Evolutionary conservation across 2,329 filamentous ascomycete genomes (phyloP), one percentile per base, ranked within the genome.

Genomic region (Polychaeton citri): DNA sequence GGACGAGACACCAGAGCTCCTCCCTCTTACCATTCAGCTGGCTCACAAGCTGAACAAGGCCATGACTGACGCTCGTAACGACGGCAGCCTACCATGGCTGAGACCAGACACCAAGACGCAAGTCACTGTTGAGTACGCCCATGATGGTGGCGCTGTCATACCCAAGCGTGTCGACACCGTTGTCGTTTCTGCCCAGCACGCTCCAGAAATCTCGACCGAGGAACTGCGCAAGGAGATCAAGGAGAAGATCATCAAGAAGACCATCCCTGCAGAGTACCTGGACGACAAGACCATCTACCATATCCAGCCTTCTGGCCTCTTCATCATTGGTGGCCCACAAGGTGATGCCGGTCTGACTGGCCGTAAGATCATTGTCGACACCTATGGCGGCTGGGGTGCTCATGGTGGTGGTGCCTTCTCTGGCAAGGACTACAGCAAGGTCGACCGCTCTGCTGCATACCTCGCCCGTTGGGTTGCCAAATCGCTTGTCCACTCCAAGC

Each of bases 381-480:
- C 90, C 64, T 98, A 98, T 71, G 90, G 90, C 72, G 90, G 90
- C 58, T 96, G 90, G 90, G 90, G 90, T 71, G 90, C 90, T 54
- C 90, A 98, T 75, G 90, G 90, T 74, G 90, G 90, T 74, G 90
- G 90, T 81, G 90, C 90, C 65, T 98, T 98, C 82, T 96, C 90
- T 57, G 90, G 90, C 59, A 98, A 98, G 81, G 90, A 98, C 66
- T 98, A 95, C 79, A 95, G 86, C 76, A 98, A 98, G 78, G 90
- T 98, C 67, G 90, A 98, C 63, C 84, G 90, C 55, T 96, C 90
- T 36, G 90, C 90, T 50, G 90, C 90, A 58, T 98, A 98, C 71
- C 79, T 96, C 52, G 87, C 76, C 52, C 86, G 90, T 63, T 98
- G 90, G 90, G 87, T 98, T 64, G 90, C 90, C 69, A 98, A 98